phyloP scores from a whole-genome alignment of 768 basidiomycete genomes.

The Boletus barrowsii region DNA sequence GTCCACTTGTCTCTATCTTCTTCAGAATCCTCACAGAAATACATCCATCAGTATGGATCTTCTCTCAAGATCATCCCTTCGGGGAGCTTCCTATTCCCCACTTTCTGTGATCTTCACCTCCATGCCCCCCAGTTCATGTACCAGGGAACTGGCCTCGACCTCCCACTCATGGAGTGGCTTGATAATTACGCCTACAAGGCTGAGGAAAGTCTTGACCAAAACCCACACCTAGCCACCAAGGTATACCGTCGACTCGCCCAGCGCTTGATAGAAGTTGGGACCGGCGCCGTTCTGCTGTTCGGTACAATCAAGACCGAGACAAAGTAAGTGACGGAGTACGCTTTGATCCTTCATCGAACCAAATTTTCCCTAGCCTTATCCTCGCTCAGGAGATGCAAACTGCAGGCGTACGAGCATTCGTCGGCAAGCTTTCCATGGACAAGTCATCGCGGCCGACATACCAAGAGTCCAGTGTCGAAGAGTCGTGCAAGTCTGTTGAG shows the following conservation, averaged over 20 bases:
- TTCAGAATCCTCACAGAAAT: constrained; percentile 34
- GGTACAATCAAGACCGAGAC: constrained; percentile 81
- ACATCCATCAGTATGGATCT: constrained; percentile 23
- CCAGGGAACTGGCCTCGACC: constrained; percentile 81
- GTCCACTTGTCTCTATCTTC: constrained; percentile 42
- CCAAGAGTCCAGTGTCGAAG: constrained; percentile 53
- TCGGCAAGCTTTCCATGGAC: constrained; percentile 94
- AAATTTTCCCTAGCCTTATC: constrained; percentile 51
- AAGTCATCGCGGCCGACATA: constrained; percentile 70
- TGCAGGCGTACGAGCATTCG: constrained; percentile 71
- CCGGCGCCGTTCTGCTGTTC: constrained; percentile 73
- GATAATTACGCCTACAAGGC: constrained; percentile 79
- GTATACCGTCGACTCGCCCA: constrained; percentile 69
- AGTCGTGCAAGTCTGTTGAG: constrained; percentile 48
- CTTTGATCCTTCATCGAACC: background rate
- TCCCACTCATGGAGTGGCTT: constrained; percentile 84
- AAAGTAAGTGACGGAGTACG: constrained; percentile 52
- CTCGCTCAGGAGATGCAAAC: constrained; percentile 72
- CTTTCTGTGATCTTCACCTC: constrained; percentile 80
- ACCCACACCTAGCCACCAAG: constrained; percentile 53
- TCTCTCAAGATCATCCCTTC: constrained; percentile 36
- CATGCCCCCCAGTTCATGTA: constrained; percentile 91
- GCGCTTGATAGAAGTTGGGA: constrained; percentile 71
- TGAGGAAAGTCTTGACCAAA: constrained; percentile 68
- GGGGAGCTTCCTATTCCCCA: constrained; percentile 71